Evolutionary conservation across 441 rosid species (phyloP).

Genomic region (Syzygium malaccense): DNA sequence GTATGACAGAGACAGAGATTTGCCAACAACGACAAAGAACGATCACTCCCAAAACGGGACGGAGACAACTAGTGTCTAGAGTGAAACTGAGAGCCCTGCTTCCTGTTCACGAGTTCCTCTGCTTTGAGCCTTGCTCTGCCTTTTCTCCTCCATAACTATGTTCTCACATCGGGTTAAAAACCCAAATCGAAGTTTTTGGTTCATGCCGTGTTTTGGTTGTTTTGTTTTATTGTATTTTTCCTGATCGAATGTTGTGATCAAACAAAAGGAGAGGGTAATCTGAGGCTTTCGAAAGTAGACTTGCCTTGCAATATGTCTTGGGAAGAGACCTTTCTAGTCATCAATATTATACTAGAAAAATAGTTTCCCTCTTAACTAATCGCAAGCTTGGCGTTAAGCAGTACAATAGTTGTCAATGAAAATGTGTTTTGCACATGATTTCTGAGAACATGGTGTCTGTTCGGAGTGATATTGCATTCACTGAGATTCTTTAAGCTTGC

Average conservation of each 20-base stretch:
- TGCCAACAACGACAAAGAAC: too few relatives aligned
- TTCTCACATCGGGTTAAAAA: background rate
- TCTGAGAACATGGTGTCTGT: too few relatives aligned
- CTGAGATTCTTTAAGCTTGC: too few relatives aligned
- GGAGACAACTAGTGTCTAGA: background rate
- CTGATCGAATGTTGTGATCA: background rate
- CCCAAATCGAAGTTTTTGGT: background rate
- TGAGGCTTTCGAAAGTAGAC: background rate
- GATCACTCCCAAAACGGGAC: background rate
- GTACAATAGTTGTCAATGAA: too few relatives aligned
- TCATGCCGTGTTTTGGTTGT: fast-evolving
- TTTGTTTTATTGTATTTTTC: background rate
- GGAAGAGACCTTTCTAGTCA: background rate
- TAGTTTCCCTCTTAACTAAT: too few relatives aligned
- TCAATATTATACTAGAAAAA: too few relatives aligned
- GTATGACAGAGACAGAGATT: too few relatives aligned
- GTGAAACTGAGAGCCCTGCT: background rate
- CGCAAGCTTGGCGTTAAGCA: too few relatives aligned
- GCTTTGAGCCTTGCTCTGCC: background rate
- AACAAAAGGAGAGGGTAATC: background rate
- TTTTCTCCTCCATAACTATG: background rate
- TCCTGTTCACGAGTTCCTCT: background rate
- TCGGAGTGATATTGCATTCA: too few relatives aligned
- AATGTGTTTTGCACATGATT: too few relatives aligned
- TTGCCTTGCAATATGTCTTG: background rate